These are phyloP conservation scores for Colletotrichum endophyticum DNA, from an alignment of 2,329 filamentous ascomycete genomes.

Conservation along the genomic window DNA sequence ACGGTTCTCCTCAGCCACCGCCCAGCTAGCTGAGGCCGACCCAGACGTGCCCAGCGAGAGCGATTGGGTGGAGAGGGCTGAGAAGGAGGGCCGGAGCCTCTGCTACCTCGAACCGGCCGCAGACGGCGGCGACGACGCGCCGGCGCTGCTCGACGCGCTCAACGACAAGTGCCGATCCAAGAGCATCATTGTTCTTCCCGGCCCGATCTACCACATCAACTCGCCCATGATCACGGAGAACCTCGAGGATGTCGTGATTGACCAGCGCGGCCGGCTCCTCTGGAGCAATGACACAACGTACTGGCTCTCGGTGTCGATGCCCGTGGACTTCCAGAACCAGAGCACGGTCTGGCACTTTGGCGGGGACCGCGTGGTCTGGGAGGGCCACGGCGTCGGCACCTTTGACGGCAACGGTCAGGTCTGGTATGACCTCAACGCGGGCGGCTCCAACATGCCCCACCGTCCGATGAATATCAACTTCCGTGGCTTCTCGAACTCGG, in stretches of 20 bases:
- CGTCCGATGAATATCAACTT: constrained; percentile 58
- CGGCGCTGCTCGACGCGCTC: constrained; percentile 34
- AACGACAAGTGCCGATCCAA: constrained; percentile 32
- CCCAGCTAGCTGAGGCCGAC: neutral
- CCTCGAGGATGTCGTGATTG: constrained; percentile 45
- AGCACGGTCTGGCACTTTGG: constrained; percentile 60
- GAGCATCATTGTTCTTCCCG: constrained; percentile 35
- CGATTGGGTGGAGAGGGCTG: constrained; percentile 39
- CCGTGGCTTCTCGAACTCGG: constrained; percentile 48
- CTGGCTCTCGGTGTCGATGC: constrained; percentile 56
- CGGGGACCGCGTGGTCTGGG: constrained; percentile 53
- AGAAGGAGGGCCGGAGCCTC: constrained; percentile 31
- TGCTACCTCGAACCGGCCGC: constrained; percentile 31
- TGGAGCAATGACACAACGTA: constrained; percentile 53
- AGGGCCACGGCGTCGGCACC: constrained; percentile 56
- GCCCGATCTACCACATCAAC: constrained; percentile 37
- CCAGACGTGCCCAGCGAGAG: neutral
- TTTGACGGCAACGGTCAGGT: constrained; percentile 64
- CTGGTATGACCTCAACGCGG: constrained; percentile 59
- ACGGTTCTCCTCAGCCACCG: neutral
- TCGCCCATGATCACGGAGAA: constrained; percentile 37
- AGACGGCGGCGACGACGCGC: constrained; percentile 34
- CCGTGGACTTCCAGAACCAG: constrained; percentile 60
- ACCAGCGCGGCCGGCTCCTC: constrained; percentile 41
- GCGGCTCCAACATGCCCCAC: constrained; percentile 48